Conservation (phyloP, 2,329 filamentous ascomycete species). For the Periglandula ipomoeae region DNA sequence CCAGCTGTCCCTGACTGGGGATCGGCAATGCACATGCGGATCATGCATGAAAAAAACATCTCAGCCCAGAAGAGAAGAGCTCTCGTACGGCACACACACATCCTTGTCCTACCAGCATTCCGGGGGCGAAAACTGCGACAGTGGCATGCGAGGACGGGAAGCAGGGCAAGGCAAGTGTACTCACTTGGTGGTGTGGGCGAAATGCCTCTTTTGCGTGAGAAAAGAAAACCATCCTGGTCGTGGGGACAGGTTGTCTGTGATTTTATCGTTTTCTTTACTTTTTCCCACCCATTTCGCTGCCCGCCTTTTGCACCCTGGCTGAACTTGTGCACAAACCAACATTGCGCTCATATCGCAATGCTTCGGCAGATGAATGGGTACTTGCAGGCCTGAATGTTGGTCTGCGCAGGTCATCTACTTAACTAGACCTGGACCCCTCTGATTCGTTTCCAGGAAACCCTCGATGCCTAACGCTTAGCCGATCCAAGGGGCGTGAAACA, state of each 20-base stretch:
- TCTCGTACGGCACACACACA: background rate
- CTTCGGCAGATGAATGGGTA: background rate
- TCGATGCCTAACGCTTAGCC: background rate
- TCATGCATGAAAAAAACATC: background rate
- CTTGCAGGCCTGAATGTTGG: background rate
- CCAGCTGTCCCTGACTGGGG: background rate
- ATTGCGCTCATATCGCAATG: too few relatives aligned
- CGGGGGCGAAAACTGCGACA: background rate
- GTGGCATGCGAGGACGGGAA: background rate
- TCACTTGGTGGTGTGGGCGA: background rate
- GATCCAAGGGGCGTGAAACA: background rate
- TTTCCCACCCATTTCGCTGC: background rate
- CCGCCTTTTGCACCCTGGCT: background rate
- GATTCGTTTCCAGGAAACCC: background rate
- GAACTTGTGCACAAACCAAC: background rate
- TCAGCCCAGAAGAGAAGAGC: background rate
- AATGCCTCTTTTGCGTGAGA: background rate
- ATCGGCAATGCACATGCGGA: background rate
- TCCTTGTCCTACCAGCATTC: background rate
- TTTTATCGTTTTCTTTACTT: background rate
- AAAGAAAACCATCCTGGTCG: background rate
- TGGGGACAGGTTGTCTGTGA: background rate
- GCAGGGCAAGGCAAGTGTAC: background rate
- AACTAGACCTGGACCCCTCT: background rate
- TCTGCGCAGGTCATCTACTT: background rate